These are phyloP conservation scores for Nemania bipapillata DNA, from an alignment of 2,329 filamentous ascomycete species.

Conservation along the genomic window DNA sequence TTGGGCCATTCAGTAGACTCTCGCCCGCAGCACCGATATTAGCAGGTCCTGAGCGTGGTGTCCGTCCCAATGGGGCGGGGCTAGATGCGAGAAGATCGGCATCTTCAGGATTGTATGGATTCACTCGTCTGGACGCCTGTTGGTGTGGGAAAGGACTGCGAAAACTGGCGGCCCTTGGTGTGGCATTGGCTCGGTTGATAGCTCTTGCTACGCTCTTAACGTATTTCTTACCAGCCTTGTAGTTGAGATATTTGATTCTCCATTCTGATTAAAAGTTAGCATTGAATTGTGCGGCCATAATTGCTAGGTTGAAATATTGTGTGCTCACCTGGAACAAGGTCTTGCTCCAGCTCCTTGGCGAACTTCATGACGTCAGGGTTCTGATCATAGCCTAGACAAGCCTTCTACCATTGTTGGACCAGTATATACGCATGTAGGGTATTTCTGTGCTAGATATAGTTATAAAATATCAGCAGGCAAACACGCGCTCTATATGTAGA, in stretches of 20 bases:
- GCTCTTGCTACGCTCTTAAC: conserved; percentile 84
- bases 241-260: conserved; percentile 92
- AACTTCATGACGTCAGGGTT: conserved; percentile 68
- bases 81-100: conserved; percentile 45
- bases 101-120: conserved; percentile 32
- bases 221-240: conserved; percentile 95
- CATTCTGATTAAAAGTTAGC: conserved; percentile 68
- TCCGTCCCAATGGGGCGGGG: conserved; percentile 45
- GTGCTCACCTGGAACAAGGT: conserved; percentile 79
- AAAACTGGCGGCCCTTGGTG: conserved; percentile 56
- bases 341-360: conserved; percentile 82
- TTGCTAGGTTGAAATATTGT: conserved; percentile 1
- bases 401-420: neutral
- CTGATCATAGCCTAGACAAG: neutral
- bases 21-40: conserved; percentile 51
- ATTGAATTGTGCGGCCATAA: neutral
- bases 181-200: conserved; percentile 69
- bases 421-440: neutral
- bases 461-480: neutral
- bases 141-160: conserved; percentile 45
- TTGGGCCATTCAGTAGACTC: conserved; percentile 54
- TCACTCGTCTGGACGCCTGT: conserved; percentile 34
- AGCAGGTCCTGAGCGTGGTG: conserved; percentile 37
- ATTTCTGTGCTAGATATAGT: neutral
- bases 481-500: neutral